phyloP scores from a whole-genome alignment of 2,329 filamentous ascomycete species.

The Albophoma yamanashiensis region DNA sequence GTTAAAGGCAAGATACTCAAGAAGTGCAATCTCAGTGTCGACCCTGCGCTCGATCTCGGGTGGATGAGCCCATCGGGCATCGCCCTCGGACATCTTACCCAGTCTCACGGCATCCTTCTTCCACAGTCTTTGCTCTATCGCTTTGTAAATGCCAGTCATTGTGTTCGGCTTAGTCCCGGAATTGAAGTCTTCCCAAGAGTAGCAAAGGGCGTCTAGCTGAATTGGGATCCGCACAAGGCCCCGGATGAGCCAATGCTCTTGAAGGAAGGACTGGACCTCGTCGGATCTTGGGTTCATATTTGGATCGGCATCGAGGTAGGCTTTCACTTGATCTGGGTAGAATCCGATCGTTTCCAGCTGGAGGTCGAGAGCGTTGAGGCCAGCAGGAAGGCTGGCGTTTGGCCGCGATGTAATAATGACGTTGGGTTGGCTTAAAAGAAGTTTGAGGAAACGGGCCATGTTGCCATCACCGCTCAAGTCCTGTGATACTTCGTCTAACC shows the following conservation, averaged over 20 bases:
- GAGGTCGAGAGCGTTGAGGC: slow-evolving; percentile 15
- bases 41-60: not conserved
- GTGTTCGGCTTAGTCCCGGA: slow-evolving; percentile 12
- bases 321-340: slow-evolving; percentile 20
- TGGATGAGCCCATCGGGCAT: slow-evolving; percentile 7
- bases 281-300: slow-evolving; percentile 2
- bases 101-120: slow-evolving; percentile 24
- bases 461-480: slow-evolving; percentile 4
- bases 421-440: slow-evolving; percentile 21
- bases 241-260: slow-evolving; percentile 19
- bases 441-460: slow-evolving; percentile 13
- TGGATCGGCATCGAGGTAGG: slow-evolving; percentile 14
- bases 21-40: slow-evolving; percentile 10
- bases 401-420: slow-evolving; percentile 31
- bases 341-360: slow-evolving; percentile 30
- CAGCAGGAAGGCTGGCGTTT: slow-evolving; percentile 5
- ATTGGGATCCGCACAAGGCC: slow-evolving; percentile 29
- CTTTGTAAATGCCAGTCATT: slow-evolving; percentile 25
- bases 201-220: slow-evolving; percentile 32
- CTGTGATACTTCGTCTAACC: slow-evolving; percentile 28
- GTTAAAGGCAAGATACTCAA: slow-evolving; percentile 24
- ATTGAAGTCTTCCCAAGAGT: slow-evolving; percentile 17
- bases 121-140: slow-evolving; percentile 24
- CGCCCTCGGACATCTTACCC: slow-evolving; percentile 10
- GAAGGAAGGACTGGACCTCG: slow-evolving; percentile 21